phyloP scores from a whole-genome alignment of 2,329 filamentous ascomycete species.

The Pseudocercospora cruenta region DNA sequence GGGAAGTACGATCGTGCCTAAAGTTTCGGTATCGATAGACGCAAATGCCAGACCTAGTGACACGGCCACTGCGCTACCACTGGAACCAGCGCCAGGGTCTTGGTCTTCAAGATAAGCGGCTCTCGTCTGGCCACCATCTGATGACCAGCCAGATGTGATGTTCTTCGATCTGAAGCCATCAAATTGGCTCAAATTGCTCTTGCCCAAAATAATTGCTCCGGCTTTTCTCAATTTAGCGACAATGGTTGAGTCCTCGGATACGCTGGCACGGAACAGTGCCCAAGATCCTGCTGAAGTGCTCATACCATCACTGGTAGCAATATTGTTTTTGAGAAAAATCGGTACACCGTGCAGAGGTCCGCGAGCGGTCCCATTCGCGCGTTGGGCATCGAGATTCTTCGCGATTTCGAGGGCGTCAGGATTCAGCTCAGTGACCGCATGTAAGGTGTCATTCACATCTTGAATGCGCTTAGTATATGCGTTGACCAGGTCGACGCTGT shows the following conservation, averaged over 20 bases:
- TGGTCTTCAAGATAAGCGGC: slow-evolving; percentile 65
- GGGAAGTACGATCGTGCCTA: slow-evolving; percentile 66
- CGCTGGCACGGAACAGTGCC: slow-evolving; percentile 62
- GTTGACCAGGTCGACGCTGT: slow-evolving; percentile 61
- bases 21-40: slow-evolving; percentile 64
- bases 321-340: slow-evolving; percentile 69
- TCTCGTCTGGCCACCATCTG: slow-evolving; percentile 64
- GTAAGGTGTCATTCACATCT: slow-evolving; percentile 57
- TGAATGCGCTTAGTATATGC: slow-evolving; percentile 57
- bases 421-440: slow-evolving; percentile 59
- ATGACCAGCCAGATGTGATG: slow-evolving; percentile 65
- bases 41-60: slow-evolving; percentile 64
- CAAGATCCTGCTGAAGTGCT: slow-evolving; percentile 68
- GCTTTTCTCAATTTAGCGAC: slow-evolving; percentile 63
- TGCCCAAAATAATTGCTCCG: slow-evolving; percentile 68
- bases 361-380: slow-evolving; percentile 50
- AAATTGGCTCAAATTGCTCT: slow-evolving; percentile 68
- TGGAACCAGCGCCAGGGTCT: slow-evolving; percentile 65
- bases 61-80: slow-evolving; percentile 63
- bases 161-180: slow-evolving; percentile 64
- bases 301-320: slow-evolving; percentile 65
- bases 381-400: slow-evolving; percentile 51
- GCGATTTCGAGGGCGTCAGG: slow-evolving; percentile 59
- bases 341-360: slow-evolving; percentile 67
- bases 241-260: slow-evolving; percentile 61